Conservation (phyloP, 441 rosid genomes). For the Kokia cookei region DNA sequence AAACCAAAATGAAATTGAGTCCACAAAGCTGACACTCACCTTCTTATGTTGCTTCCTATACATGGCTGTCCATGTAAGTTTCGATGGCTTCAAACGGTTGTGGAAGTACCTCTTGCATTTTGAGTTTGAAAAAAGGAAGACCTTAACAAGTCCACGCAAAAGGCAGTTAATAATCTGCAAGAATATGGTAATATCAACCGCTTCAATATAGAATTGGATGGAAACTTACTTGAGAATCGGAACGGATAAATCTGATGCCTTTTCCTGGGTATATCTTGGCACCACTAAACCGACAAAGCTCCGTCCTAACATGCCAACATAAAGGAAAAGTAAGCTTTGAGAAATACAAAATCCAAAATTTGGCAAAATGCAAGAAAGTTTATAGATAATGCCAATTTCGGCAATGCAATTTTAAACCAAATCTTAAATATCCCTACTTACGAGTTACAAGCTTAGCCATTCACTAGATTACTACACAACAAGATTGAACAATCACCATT, state of each 20-base stretch:
- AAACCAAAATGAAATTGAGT: background rate
- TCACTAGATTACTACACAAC: no score
- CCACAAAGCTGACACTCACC: constrained; percentile 21
- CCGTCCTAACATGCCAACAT: constrained; percentile 3
- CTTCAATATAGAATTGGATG: background rate
- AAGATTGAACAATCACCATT: no score
- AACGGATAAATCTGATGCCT: constrained; percentile 72
- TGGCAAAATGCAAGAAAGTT: background rate
- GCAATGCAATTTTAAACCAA: background rate
- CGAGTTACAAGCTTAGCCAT: no score
- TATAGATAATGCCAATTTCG: no score
- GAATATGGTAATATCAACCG: background rate
- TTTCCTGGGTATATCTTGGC: constrained; percentile 55
- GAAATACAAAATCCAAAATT: background rate
- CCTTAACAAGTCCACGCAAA: constrained; percentile 26
- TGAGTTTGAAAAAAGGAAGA: constrained; percentile 74
- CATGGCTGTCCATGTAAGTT: constrained; percentile 92
- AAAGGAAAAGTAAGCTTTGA: background rate
- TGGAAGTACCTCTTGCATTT: constrained; percentile 90
- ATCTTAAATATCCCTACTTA: no score
- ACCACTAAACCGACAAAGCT: background rate
- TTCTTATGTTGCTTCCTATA: constrained; percentile 89
- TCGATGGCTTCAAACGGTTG: constrained; percentile 83
- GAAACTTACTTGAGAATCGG: constrained; percentile 70
- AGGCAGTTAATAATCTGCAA: background rate